These are phyloP conservation scores for Viola pubescens DNA, from an alignment of 441 rosid genomes.

Conservation along the genomic window DNA sequence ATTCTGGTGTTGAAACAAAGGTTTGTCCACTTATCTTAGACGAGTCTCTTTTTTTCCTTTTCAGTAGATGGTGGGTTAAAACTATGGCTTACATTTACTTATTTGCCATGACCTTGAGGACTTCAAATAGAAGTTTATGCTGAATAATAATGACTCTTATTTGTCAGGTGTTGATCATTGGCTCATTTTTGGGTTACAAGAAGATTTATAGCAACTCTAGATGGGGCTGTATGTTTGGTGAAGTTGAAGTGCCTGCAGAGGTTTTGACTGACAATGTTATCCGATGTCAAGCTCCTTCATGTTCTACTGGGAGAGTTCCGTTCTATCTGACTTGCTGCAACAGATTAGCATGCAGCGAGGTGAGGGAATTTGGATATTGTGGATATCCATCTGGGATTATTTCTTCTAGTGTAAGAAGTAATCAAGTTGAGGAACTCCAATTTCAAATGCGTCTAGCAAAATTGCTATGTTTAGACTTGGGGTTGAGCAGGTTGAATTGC, in stretches of 20 bases:
- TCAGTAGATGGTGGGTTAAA: background rate
- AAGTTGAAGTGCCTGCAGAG: constrained; percentile 62
- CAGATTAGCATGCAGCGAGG: constrained; percentile 70
- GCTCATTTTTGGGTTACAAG: constrained; percentile 48
- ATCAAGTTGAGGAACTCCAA: constrained; percentile 22
- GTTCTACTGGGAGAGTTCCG: constrained; percentile 51
- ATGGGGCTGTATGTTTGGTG: constrained; percentile 77
- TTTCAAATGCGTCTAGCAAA: constrained; percentile 41
- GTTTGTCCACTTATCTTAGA: constrained; percentile 21
- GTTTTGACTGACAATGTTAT: constrained; percentile 40
- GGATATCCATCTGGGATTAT: constrained; percentile 27
- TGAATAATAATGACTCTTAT: constrained; percentile 12
- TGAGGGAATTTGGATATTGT: constrained; percentile 61
- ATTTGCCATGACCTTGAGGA: background rate
- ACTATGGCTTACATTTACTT: background rate
- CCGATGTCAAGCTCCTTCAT: constrained; percentile 51
- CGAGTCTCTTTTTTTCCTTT: background rate
- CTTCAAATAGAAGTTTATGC: constrained; percentile 8
- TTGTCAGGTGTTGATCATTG: constrained; percentile 46
- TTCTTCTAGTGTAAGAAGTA: constrained; percentile 12
- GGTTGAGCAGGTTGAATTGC: constrained; percentile 30
- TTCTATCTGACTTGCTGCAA: constrained; percentile 58
- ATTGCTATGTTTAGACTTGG: constrained; percentile 23
- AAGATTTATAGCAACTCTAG: constrained; percentile 25
- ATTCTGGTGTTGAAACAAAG: constrained; percentile 43